Percentiles rank a stretch among this genome's conserved stretches.
Evolutionary conservation across 148 eudicot species (phyloP).

Genomic region (Pouteria glomerata): DNA sequence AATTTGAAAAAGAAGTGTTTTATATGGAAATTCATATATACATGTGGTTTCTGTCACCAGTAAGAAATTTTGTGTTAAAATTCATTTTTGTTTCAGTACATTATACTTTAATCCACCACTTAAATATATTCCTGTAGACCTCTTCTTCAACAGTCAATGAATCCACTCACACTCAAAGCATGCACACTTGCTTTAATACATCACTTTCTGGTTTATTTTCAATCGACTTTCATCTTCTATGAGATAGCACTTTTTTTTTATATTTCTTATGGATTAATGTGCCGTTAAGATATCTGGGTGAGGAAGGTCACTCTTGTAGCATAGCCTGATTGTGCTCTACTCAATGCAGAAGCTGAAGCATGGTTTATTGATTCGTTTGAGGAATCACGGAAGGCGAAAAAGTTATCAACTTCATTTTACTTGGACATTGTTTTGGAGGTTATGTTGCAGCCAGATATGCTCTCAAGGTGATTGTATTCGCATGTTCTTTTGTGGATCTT

Average conservation of each 20-base stretch:
- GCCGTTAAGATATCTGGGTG: not conserved
- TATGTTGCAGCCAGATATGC: conserved; percentile 96
- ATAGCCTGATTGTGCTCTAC: not conserved
- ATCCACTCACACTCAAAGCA: too few relatives aligned
- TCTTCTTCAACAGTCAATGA: too few relatives aligned
- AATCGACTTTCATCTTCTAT: not conserved
- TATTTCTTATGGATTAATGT: not conserved
- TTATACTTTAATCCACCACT: too few relatives aligned
- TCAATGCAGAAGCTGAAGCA: conserved; percentile 81
- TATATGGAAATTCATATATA: not conserved
- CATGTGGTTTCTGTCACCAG: not conserved
- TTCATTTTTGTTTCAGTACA: not conserved
- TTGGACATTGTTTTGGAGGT: conserved; percentile 98
- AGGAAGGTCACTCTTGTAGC: not conserved
- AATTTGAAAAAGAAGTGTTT: too few relatives aligned
- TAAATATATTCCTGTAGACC: too few relatives aligned
- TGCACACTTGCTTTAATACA: too few relatives aligned
- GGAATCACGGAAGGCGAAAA: conserved; percentile 90
- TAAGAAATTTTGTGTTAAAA: not conserved
- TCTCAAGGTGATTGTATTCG: conserved; percentile 50
- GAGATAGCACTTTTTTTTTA: not conserved
- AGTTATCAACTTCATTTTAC: conserved; percentile 74
- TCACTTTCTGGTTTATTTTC: not conserved
- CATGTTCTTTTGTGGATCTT: conserved; percentile 5
- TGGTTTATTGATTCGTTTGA: conserved; percentile 96